A percentile compares a stretch with the other conserved stretches of the same genome.
Evolutionary conservation across 177 flowering plant genomes (phyloP).

Genomic region (Vitis hybrid): DNA sequence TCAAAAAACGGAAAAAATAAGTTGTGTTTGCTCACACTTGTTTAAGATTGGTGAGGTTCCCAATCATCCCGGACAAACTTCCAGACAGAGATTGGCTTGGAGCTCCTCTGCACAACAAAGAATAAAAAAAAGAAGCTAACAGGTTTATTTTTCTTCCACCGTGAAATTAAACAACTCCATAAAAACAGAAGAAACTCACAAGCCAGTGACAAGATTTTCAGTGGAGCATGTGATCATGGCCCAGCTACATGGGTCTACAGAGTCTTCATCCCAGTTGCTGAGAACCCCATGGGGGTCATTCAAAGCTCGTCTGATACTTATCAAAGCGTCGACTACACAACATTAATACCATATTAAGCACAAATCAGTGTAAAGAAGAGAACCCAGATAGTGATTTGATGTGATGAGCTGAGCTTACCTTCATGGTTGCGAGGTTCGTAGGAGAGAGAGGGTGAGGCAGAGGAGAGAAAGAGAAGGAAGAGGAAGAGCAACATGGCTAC

Average conservation of each 20-base stretch:
- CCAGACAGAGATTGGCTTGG: constrained; percentile 90
- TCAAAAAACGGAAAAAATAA: background rate
- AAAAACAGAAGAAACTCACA: constrained; percentile 48
- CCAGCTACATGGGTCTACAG: constrained; percentile 98
- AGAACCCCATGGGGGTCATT: constrained; percentile 79
- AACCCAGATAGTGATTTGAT: background rate
- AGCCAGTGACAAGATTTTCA: constrained; percentile 71
- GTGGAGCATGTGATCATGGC: constrained; percentile 88
- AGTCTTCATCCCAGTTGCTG: constrained; percentile 87
- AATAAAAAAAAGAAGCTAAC: constrained; percentile 6
- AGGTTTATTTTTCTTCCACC: too few species aligned
- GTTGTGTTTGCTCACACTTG: constrained; percentile 64
- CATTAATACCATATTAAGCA: background rate
- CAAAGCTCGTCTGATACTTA: constrained; percentile 46
- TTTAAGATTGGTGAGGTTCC: constrained; percentile 78
- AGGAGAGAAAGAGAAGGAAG: constrained; percentile 29
- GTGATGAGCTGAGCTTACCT: constrained; percentile 34
- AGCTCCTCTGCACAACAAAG: constrained; percentile 63
- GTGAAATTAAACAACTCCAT: too few species aligned
- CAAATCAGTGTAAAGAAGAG: background rate
- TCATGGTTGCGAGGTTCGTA: constrained; percentile 71
- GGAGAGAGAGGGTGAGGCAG: constrained; percentile 28
- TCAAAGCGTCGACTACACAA: constrained; percentile 72
- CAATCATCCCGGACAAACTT: constrained; percentile 59
- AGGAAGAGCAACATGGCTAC: constrained; percentile 16